Conservation (phyloP, 108 stramenopile genomes). For the Schizochytrium sp. region DNA sequence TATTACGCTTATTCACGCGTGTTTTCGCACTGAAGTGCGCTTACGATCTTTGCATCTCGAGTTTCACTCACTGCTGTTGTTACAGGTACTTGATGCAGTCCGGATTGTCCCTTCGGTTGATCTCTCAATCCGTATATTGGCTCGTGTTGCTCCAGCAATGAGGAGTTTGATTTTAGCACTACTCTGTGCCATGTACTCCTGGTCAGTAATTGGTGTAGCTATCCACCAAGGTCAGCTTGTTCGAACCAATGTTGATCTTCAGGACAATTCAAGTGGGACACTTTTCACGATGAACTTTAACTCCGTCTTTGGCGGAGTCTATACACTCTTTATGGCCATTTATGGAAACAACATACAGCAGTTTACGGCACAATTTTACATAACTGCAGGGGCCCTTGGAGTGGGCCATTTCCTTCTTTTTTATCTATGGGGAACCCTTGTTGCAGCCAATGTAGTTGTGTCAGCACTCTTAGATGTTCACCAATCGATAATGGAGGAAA, state of each 20-base stretch:
- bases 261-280: slow-evolving; percentile 3
- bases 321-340: slow-evolving; percentile 36
- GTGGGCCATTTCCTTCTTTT: not conserved
- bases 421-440: slow-evolving; percentile 16
- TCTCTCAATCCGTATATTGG: not conserved
- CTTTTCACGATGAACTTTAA: slow-evolving; percentile 51
- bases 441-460: slow-evolving; percentile 27
- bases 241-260: not conserved
- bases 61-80: slow-evolving; percentile 2
- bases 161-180: not conserved
- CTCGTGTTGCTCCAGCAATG: not conserved
- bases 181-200: slow-evolving; percentile 49
- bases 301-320: slow-evolving; percentile 8
- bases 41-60: not conserved
- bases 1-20: not conserved
- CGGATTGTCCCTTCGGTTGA: slow-evolving; percentile 4
- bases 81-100: not conserved
- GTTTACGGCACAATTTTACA: not conserved
- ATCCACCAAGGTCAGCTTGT: not conserved
- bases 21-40: not conserved
- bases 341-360: slow-evolving; percentile 59
- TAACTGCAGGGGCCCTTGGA: not conserved
- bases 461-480: not conserved
- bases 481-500: not conserved
- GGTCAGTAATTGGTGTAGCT: slow-evolving; percentile 37